A percentile compares a stretch with the other conserved stretches of the same genome.
phyloP scores from a whole-genome alignment of 108 stramenopile species.

The Seminavis robusta region DNA sequence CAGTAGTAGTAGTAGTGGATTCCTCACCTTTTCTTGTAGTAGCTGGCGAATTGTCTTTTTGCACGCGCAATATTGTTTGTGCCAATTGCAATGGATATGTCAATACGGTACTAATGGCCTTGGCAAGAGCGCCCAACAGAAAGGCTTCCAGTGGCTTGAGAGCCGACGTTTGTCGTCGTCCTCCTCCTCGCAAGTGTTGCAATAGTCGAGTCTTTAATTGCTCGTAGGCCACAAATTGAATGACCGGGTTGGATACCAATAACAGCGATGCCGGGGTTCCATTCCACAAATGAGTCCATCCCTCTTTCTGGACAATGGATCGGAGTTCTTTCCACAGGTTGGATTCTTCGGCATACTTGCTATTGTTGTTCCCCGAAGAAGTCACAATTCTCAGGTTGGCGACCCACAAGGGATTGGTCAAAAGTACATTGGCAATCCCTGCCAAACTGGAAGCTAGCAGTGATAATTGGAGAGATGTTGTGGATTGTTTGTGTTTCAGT shows the following conservation, averaged over 20 bases:
- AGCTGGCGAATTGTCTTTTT: neutral
- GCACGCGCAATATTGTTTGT: slow-evolving; percentile 36
- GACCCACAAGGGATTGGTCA: slow-evolving; percentile 87
- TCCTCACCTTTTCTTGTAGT: neutral
- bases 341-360: neutral
- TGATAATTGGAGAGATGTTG: slow-evolving; percentile 19
- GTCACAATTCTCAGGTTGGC: slow-evolving; percentile 70
- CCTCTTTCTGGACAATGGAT: slow-evolving; percentile 35
- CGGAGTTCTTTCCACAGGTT: slow-evolving; percentile 38
- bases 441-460: slow-evolving; percentile 62
- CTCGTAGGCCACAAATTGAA: slow-evolving; percentile 91
- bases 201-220: slow-evolving; percentile 51
- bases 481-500: slow-evolving; percentile 1
- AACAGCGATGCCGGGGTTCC: slow-evolving; percentile 80
- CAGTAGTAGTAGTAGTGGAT: neutral
- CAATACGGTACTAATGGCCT: slow-evolving; percentile 79
- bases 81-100: slow-evolving; percentile 91
- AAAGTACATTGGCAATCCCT: slow-evolving; percentile 67
- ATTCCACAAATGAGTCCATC: slow-evolving; percentile 55
- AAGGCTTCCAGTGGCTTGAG: slow-evolving; percentile 77
- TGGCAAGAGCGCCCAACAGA: slow-evolving; percentile 82
- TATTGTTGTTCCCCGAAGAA: neutral
- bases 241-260: slow-evolving; percentile 91
- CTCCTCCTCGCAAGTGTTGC: neutral
- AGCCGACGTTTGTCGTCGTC: slow-evolving; percentile 10